Evolutionary conservation across 108 stramenopile species (phyloP), one percentile per base, ranked within the genome.

Genomic region (Fragilariopsis cylindrus): DNA sequence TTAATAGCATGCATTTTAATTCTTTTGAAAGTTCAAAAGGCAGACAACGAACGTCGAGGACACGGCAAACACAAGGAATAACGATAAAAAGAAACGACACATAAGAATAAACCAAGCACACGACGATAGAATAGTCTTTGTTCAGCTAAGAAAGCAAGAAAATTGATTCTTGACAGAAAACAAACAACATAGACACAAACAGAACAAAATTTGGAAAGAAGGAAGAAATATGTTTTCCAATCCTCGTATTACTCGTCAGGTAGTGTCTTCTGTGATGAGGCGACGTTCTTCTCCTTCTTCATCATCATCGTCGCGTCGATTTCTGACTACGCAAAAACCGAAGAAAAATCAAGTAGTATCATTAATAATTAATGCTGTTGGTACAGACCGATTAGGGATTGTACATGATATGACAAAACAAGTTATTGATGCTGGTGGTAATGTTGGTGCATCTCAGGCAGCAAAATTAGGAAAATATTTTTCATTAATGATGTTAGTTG

Each of bases 401-500:
- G 92, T 93, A 12, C 72, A 82, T 4, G 89, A 90, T 18, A 77
- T 93, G 39, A 89, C 89, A 9, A 82, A 81, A 21, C 65, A 84
- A 57, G 88, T 93, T 43, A 87, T 81, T 9, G 79, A 81, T 48
- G 73, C 69, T 15, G 88, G 88, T 21, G 92, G 92, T 47, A 93
- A 90, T 57, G 88, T 90, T 16, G 89, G 88, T 13, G 89, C 87
- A 57, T 84, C 83, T 7, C 82, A 81, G 46, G 87, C 88, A n/a
- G 72, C 86, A 57, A 76, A 77, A 43, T 66, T 92, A 4, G 91
- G 91, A 18, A 67, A 76, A 9, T 78, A 90, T 73, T 92, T 92
- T 74, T 87, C 85, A 1, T 73, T 92, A 39, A 90, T 88, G 84
- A 92, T 92, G 91, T 55, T 84, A 50, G 87, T 92, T 4, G 63